These are phyloP conservation scores for Jamesozyma hellenica DNA, from an alignment of 805 yeast species.

Conservation along the genomic window DNA sequence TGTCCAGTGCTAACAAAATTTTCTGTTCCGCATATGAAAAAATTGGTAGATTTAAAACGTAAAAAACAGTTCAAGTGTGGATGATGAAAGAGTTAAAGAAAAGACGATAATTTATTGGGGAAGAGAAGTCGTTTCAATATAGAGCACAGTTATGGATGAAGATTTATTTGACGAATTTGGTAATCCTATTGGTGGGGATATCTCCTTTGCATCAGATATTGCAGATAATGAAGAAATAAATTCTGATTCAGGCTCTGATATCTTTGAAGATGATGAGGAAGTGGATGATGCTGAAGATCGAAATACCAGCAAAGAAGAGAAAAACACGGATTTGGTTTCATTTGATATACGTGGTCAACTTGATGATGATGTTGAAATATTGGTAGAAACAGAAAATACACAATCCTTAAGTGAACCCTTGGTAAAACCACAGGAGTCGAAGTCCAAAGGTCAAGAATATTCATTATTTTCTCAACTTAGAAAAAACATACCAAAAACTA, in stretches of 20 bases:
- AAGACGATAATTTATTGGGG: too few species aligned
- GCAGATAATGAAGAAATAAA: background rate
- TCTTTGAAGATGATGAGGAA: background rate
- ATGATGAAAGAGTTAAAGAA: too few species aligned
- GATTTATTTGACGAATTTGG: slow-evolving; percentile 65
- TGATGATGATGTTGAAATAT: slow-evolving; percentile 56
- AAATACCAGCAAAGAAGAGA: slow-evolving; percentile 8
- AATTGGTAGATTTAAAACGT: too few species aligned
- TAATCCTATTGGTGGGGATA: slow-evolving; percentile 13
- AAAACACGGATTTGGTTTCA: slow-evolving; percentile 2
- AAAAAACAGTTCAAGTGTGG: too few species aligned
- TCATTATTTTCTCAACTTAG: slow-evolving; percentile 11
- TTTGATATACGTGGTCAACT: slow-evolving; percentile 36
- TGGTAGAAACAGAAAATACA: slow-evolving; percentile 44
- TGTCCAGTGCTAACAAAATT: too few species aligned
- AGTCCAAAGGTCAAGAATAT: slow-evolving; percentile 24
- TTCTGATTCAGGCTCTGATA: background rate
- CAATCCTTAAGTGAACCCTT: slow-evolving; percentile 55
- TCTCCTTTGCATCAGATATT: slow-evolving; percentile 3
- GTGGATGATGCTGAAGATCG: slow-evolving; percentile 1
- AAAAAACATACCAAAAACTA: slow-evolving; percentile 43
- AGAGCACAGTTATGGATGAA: slow-evolving; percentile 39
- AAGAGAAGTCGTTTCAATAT: too few species aligned
- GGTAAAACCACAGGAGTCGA: slow-evolving; percentile 40
- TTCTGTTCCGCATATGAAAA: too few species aligned